Evolutionary conservation across 345 rosid genomes (phyloP).

Genomic region (Dimocarpus longan): DNA sequence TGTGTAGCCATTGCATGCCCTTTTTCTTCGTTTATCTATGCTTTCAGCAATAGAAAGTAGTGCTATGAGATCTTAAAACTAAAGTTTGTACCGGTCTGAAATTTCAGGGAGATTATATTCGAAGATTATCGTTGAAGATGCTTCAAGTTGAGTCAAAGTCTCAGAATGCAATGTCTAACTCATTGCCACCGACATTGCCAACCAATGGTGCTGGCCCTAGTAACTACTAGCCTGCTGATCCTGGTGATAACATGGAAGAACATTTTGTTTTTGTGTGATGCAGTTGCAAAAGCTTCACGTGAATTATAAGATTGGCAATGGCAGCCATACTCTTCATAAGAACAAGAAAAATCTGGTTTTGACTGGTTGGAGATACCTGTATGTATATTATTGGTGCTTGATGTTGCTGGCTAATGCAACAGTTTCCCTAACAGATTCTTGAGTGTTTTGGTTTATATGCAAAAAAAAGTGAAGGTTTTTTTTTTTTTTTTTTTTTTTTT

Average conservation of each 20-base stretch:
- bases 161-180: slow-evolving; percentile 47
- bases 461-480: no score
- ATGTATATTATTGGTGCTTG: no score
- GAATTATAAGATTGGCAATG: no score
- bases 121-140: slow-evolving; percentile 91
- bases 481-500: no score
- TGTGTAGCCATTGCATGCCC: neutral
- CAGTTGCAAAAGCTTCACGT: slow-evolving; percentile 4
- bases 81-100: slow-evolving; percentile 6
- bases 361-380: neutral
- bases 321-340: no score
- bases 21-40: neutral
- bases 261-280: slow-evolving; percentile 9
- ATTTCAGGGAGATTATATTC: slow-evolving; percentile 75
- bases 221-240: slow-evolving; percentile 55
- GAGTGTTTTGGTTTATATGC: no score
- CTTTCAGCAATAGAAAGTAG: neutral
- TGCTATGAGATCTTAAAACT: neutral
- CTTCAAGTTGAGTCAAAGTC: slow-evolving; percentile 77
- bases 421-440: no score
- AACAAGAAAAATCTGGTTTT: no score
- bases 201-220: slow-evolving; percentile 42
- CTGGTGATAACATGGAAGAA: slow-evolving; percentile 42
- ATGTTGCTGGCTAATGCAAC: no score
- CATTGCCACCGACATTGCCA: no score